phyloP scores from a whole-genome alignment of 2,329 filamentous ascomycete species.

The Fusarium incarnatum region DNA sequence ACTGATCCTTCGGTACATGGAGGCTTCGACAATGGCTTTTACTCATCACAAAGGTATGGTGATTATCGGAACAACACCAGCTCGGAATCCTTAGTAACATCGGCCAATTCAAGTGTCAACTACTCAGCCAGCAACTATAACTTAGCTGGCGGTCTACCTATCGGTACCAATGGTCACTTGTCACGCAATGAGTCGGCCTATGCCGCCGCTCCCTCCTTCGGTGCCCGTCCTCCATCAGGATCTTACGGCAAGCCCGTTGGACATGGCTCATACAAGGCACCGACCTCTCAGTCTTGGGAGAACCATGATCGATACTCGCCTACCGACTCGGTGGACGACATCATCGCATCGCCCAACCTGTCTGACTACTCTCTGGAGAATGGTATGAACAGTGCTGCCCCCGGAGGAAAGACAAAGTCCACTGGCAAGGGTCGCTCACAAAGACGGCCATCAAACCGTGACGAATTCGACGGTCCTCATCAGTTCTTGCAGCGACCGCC shows the following conservation, averaged over 20 bases:
- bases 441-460: slow-evolving; percentile 80
- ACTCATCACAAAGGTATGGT: slow-evolving; percentile 55
- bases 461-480: slow-evolving; percentile 90
- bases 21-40: slow-evolving; percentile 54
- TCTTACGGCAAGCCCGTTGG: slow-evolving; percentile 50
- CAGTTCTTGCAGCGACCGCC: slow-evolving; percentile 82
- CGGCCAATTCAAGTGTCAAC: slow-evolving; percentile 55
- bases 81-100: slow-evolving; percentile 51
- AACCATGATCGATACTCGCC: slow-evolving; percentile 65
- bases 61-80: slow-evolving; percentile 30
- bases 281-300: slow-evolving; percentile 60
- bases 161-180: slow-evolving; percentile 52
- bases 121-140: slow-evolving; percentile 54
- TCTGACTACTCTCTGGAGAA: slow-evolving; percentile 72
- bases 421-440: slow-evolving; percentile 66
- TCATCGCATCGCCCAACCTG: slow-evolving; percentile 67
- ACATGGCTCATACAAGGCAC: slow-evolving; percentile 56
- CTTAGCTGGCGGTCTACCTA: slow-evolving; percentile 41
- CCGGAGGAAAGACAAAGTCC: slow-evolving; percentile 58
- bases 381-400: slow-evolving; percentile 55
- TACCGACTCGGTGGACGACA: slow-evolving; percentile 69
- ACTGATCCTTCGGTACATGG: slow-evolving; percentile 49
- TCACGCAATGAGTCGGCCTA: slow-evolving; percentile 56
- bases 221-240: slow-evolving; percentile 56
- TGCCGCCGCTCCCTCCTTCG: slow-evolving; percentile 55